Evolutionary conservation across 768 basidiomycete genomes (phyloP).

Genomic region (Trametes gibbosa): DNA sequence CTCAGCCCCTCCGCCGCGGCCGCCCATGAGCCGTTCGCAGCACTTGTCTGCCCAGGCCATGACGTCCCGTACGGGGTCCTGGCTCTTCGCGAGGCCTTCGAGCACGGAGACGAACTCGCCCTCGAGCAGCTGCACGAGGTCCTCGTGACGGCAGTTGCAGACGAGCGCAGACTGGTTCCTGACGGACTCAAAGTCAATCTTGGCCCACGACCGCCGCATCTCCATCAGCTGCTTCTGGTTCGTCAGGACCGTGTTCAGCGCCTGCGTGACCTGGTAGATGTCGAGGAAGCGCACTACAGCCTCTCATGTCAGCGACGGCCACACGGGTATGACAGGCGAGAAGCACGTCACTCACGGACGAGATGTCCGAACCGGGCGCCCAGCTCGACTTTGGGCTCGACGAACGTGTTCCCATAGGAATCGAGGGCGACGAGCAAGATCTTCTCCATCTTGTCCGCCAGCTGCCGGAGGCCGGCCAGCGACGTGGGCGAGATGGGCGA

Average conservation of each 20-base stretch:
- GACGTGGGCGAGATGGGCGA: constrained; percentile 68
- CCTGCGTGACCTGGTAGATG: constrained; percentile 90
- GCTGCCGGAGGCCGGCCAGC: constrained; percentile 68
- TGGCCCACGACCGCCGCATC: constrained; percentile 86
- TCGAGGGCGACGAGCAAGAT: constrained; percentile 79
- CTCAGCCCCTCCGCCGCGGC: constrained; percentile 57
- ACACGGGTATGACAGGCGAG: neutral
- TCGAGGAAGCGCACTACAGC: constrained; percentile 81
- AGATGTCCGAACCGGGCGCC: constrained; percentile 90
- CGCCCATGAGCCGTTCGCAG: constrained; percentile 80
- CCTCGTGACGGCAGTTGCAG: constrained; percentile 90
- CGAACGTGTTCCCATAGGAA: constrained; percentile 83
- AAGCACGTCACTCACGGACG: constrained; percentile 58
- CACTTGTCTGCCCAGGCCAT: constrained; percentile 93
- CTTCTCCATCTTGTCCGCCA: constrained; percentile 92
- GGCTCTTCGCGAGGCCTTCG: constrained; percentile 67
- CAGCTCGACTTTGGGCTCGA: constrained; percentile 88
- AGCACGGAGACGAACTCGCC: constrained; percentile 80
- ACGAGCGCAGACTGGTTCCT: constrained; percentile 91
- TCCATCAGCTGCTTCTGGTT: constrained; percentile 83
- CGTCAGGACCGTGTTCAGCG: constrained; percentile 81
- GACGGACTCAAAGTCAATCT: constrained; percentile 88
- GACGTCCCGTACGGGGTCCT: constrained; percentile 79
- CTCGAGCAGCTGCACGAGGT: constrained; percentile 80
- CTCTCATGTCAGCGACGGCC: constrained; percentile 10